phyloP scores from a whole-genome alignment of 2,329 filamentous ascomycete species.

The Peltaster fructicola region DNA sequence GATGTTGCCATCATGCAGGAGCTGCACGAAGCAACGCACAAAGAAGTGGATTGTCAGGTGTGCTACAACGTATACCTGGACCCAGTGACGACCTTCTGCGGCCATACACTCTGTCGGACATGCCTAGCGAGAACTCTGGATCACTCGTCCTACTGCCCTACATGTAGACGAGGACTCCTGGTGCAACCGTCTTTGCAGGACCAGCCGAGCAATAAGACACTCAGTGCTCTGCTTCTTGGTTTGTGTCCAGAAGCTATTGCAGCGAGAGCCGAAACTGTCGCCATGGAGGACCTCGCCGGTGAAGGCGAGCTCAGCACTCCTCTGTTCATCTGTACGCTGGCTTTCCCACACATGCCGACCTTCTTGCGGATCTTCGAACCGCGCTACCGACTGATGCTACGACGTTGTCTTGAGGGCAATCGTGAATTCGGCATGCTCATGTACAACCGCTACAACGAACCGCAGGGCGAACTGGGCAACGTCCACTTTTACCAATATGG shows the following conservation, averaged over 20 bases:
- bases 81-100: constrained; percentile 68
- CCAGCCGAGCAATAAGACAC: constrained; percentile 42
- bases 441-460: constrained; percentile 37
- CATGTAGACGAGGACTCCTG: constrained; percentile 52
- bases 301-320: constrained; percentile 43
- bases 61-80: constrained; percentile 71
- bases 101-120: constrained; percentile 73
- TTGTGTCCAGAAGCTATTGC: constrained; percentile 54
- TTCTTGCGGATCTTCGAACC: constrained; percentile 87
- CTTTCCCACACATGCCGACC: constrained; percentile 68
- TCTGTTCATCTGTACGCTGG: constrained; percentile 65
- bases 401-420: constrained; percentile 54
- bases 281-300: constrained; percentile 39
- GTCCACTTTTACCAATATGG: constrained; percentile 55
- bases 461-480: constrained; percentile 35
- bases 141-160: constrained; percentile 60
- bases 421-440: constrained; percentile 75
- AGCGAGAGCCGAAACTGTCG: constrained; percentile 37
- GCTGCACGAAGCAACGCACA: constrained; percentile 43
- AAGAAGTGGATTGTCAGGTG: constrained; percentile 73
- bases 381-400: constrained; percentile 80
- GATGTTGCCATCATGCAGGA: constrained; percentile 37
- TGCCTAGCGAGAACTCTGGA: constrained; percentile 64
- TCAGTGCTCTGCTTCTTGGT: constrained; percentile 44
- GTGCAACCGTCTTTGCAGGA: constrained; percentile 31